Percentiles rank a stretch among this genome's conserved stretches.
Conservation (phyloP, 2,329 filamentous ascomycete genomes). For the Graphiopsis chlorocephala region DNA sequence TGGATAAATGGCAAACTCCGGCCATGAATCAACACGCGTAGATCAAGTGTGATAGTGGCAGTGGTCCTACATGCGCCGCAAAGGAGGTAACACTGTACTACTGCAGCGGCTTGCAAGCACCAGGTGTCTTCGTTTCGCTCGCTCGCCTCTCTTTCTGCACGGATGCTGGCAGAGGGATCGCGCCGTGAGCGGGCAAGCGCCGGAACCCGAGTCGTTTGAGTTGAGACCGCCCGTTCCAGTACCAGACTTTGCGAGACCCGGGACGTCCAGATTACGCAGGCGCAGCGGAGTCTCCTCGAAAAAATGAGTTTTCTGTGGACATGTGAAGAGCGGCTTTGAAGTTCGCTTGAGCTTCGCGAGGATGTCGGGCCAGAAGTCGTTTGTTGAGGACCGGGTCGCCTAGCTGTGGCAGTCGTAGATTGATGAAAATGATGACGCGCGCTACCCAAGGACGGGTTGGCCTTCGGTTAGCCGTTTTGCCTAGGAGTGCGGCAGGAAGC, state of each 20-base stretch:
- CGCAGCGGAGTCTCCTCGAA: background rate
- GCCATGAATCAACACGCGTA: background rate
- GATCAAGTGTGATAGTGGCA: slow-evolving; percentile 2
- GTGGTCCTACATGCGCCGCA: slow-evolving; percentile 1
- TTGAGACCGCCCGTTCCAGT: slow-evolving; percentile 5
- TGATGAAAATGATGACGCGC: slow-evolving; percentile 7
- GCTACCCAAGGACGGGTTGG: background rate
- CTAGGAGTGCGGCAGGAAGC: slow-evolving; percentile 13
- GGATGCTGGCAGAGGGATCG: slow-evolving; percentile 11
- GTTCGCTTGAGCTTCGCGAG: slow-evolving; percentile 6
- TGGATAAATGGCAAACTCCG: slow-evolving; percentile 8
- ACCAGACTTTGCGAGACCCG: slow-evolving; percentile 10
- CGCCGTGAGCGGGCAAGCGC: slow-evolving; percentile 14
- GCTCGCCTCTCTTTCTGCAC: slow-evolving; percentile 1
- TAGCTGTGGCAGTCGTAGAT: background rate
- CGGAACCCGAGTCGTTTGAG: slow-evolving; percentile 17
- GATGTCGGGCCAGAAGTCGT: background rate
- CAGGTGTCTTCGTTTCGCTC: slow-evolving; percentile 7
- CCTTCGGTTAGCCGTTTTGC: slow-evolving; percentile 9
- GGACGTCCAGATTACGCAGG: background rate
- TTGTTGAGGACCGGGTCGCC: background rate
- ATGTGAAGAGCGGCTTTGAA: background rate
- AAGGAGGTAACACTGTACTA: background rate
- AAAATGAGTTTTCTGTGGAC: background rate
- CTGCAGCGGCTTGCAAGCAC: slow-evolving; percentile 10